These are phyloP conservation scores for Mercurialis annua DNA, from an alignment of 345 rosid genomes.

Conservation along the genomic window DNA sequence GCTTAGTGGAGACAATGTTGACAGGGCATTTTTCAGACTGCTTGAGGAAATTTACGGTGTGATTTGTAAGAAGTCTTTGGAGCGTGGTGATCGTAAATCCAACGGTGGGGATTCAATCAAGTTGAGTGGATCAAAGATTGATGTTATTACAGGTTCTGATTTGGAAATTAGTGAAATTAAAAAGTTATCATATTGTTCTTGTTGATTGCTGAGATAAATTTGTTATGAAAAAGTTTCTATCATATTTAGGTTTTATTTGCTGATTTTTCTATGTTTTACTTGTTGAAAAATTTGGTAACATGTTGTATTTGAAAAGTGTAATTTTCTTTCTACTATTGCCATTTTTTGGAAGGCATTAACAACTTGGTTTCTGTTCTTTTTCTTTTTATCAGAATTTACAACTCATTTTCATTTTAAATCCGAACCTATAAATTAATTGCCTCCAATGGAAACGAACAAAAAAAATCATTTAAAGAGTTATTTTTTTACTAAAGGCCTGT, in stretches of 20 bases:
- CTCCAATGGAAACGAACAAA: too few species aligned
- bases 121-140: slow-evolving; percentile 61
- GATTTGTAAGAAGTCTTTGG: slow-evolving; percentile 49
- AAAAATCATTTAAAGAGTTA: too few species aligned
- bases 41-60: slow-evolving; percentile 56
- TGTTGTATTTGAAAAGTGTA: not conserved
- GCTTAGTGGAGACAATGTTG: slow-evolving; percentile 69
- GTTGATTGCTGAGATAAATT: slow-evolving; percentile 24
- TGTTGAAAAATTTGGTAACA: too few species aligned
- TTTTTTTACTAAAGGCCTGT: too few species aligned
- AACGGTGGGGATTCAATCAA: slow-evolving; percentile 27
- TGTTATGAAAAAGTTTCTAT: not conserved
- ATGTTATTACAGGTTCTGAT: slow-evolving; percentile 53
- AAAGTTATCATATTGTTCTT: slow-evolving; percentile 52
- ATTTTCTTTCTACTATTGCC: too few species aligned
- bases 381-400: too few species aligned
- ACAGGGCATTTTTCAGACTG: slow-evolving; percentile 58
- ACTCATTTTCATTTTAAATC: too few species aligned
- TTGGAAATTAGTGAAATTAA: slow-evolving; percentile 56
- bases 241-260: not conserved
- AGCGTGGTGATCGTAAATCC: slow-evolving; percentile 19
- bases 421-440: too few species aligned
- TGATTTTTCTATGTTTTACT: not conserved
- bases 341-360: too few species aligned
- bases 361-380: too few species aligned